These are phyloP conservation scores for Aspergillus ochraceoroseus DNA, from an alignment of 2,329 filamentous ascomycete species.

Conservation along the genomic window DNA sequence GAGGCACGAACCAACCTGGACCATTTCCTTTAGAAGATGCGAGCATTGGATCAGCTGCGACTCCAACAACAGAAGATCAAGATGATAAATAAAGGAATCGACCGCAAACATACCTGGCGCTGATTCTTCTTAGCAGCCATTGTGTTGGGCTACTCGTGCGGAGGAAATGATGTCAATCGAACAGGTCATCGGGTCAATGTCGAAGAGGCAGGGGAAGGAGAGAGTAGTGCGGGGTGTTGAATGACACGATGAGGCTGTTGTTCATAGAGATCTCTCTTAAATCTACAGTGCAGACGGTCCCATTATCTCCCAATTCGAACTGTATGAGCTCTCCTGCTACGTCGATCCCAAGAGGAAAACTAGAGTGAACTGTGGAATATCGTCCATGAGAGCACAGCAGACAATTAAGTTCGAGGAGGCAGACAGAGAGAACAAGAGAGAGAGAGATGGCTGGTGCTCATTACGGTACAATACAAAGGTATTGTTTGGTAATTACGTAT, in stretches of 20 bases:
- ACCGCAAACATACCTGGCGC: slow-evolving; percentile 59
- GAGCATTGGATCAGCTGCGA: slow-evolving; percentile 13
- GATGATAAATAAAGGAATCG: background rate
- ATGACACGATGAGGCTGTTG: slow-evolving; percentile 12
- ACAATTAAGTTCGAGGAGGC: too few relatives aligned
- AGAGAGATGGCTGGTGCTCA: too few relatives aligned
- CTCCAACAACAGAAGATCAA: background rate
- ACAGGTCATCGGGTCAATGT: slow-evolving; percentile 14
- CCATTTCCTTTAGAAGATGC: slow-evolving; percentile 71
- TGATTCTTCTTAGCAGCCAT: slow-evolving; percentile 54
- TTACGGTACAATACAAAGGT: too few relatives aligned
- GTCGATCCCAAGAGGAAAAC: too few relatives aligned
- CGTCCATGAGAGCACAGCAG: too few relatives aligned
- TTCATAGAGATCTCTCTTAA: background rate
- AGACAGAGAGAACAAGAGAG: too few relatives aligned
- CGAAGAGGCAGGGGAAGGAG: slow-evolving; percentile 3
- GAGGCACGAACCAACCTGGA: slow-evolving; percentile 86
- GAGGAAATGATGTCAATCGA: slow-evolving; percentile 17
- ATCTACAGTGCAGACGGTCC: too few relatives aligned
- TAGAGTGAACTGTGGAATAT: too few relatives aligned
- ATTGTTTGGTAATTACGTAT: too few relatives aligned
- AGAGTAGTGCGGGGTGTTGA: slow-evolving; percentile 15
- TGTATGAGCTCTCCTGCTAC: too few relatives aligned
- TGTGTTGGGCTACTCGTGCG: slow-evolving; percentile 13
- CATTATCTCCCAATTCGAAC: too few relatives aligned